Conservation (phyloP, 768 basidiomycete genomes). For the Strobilomyces dryophilus region DNA sequence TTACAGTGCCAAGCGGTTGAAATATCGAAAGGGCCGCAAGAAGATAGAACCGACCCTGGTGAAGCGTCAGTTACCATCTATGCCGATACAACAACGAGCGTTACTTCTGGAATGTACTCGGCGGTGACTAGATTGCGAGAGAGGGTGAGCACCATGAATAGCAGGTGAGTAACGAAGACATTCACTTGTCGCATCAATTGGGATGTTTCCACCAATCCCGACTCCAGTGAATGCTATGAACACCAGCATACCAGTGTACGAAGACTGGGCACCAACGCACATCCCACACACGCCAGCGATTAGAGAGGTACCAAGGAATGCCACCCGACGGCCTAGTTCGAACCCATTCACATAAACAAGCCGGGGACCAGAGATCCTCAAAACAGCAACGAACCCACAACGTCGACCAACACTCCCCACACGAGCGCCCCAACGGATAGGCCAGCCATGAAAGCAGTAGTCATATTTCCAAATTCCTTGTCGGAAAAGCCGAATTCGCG, state of each 20-base stretch:
- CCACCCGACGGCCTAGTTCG: slow-evolving; percentile 12
- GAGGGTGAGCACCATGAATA: not conserved
- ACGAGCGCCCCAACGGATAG: slow-evolving; percentile 3
- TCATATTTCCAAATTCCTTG: slow-evolving; percentile 11
- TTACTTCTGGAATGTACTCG: slow-evolving; percentile 15
- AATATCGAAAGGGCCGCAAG: slow-evolving; percentile 11
- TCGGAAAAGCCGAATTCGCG: slow-evolving; percentile 16
- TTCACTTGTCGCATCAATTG: slow-evolving; percentile 16
- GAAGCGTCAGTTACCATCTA: not conserved
- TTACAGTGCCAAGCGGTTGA: not conserved
- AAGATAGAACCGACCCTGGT: slow-evolving; percentile 13
- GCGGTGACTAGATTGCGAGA: slow-evolving; percentile 1
- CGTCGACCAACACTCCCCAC: slow-evolving; percentile 15
- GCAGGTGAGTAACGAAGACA: no score
- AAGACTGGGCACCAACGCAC: slow-evolving; percentile 10
- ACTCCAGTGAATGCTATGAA: slow-evolving; percentile 10
- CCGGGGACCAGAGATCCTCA: not conserved
- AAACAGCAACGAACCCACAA: slow-evolving; percentile 11
- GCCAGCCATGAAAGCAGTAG: not conserved
- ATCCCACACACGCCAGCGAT: slow-evolving; percentile 12
- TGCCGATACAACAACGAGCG: no score
- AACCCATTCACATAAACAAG: not conserved
- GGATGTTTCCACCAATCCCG: slow-evolving; percentile 13
- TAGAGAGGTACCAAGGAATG: slow-evolving; percentile 14
- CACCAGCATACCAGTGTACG: slow-evolving; percentile 9